phyloP scores from a whole-genome alignment of 495 filamentous ascomycete genomes.

The Penicillium lividum region DNA sequence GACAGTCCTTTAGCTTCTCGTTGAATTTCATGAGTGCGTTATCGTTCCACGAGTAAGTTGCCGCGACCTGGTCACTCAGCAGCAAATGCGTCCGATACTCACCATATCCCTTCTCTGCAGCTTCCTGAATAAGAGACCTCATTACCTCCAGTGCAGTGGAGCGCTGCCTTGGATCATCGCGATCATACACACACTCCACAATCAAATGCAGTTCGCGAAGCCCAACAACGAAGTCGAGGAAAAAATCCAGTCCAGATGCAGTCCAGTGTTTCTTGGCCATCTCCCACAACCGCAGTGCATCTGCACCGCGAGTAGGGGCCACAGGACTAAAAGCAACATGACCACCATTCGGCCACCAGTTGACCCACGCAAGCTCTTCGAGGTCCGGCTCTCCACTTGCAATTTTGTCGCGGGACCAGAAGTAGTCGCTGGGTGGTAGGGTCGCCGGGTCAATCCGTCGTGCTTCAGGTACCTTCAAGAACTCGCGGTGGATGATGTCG shows the following conservation, averaged over 20 bases:
- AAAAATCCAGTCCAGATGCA: conserved; percentile 51
- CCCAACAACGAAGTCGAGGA: conserved; percentile 53
- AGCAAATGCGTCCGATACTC: conserved; percentile 58
- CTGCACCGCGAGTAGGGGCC: conserved; percentile 46
- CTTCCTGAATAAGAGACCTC: conserved; percentile 45
- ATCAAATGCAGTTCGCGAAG: conserved; percentile 56
- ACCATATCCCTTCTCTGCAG: conserved; percentile 47
- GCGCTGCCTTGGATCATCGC: conserved; percentile 40
- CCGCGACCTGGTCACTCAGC: conserved; percentile 53
- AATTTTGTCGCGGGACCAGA: conserved; percentile 40
- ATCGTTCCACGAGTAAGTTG: conserved; percentile 56
- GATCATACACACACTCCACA: conserved; percentile 57
- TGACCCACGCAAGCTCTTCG: conserved; percentile 55
- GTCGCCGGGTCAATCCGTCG: conserved; percentile 44
- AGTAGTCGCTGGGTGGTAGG: conserved; percentile 35
- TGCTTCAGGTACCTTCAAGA: conserved; percentile 45
- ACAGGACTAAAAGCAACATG: conserved; percentile 59
- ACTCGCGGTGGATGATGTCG: conserved; percentile 50
- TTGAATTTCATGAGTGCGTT: conserved; percentile 55
- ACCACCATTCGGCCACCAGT: conserved; percentile 56
- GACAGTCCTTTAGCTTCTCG: conserved; percentile 57
- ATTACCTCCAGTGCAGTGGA: conserved; percentile 41
- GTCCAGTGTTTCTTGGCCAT: conserved; percentile 40
- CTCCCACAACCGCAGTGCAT: conserved; percentile 47
- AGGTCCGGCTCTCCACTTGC: conserved; percentile 49